Base-by-base conservation (phyloP, 1,284 basidiomycete genomes). In the Ganoderma resinaceum region DNA sequence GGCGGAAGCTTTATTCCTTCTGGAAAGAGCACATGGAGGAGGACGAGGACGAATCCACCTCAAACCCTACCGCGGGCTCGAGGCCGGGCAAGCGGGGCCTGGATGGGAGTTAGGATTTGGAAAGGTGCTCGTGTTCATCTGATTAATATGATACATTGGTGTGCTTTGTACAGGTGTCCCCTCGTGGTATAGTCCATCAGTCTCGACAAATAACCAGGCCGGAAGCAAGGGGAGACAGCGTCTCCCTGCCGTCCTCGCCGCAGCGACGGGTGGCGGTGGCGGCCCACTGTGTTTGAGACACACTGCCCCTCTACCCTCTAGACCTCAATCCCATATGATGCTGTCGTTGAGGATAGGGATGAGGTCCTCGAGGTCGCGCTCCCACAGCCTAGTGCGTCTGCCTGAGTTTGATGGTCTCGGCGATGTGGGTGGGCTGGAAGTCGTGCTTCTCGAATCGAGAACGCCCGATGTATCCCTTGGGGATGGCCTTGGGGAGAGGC, bases 1-100 rank as follows among this genome's bases (percentile, higher is more conserved):
- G 96, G 73, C 84, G 93, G 78, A 92, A 89, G 80, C 85, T 98
- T 80, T 97, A 97, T 78, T 86, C 85, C 11, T 80, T 96, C 33
- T 97, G 95, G 87, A 91, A 91, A 75, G 84, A 83, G 46, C 82
- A 82, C 55, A 80, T 80, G 63, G 89, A 87, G 29, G 87, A 88
- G 16, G 83, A 83, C 11, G 82, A 81, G 18, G 67, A 67, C 1
- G 65, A 33, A 2, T 4, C 26, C n/a, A 18, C 14, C 61, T 49
- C 65, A 20, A 58, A 29, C n/a, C 55, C 65, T 1, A 3, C 20
- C 3, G 9, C n/a, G 29, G 60, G n/a, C 79, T 33, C 55, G 11
- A 59, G 80, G 4, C 78, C 78, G 67, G 72, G 66, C 37, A 75
- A 70, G 20, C 63, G 46, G 12, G 43, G 46, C 7, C 67, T 76